Evolutionary conservation across 352 stramenopile species (phyloP), one percentile per base, ranked within the genome.

Genomic region (Globisporangium cystogenes): DNA sequence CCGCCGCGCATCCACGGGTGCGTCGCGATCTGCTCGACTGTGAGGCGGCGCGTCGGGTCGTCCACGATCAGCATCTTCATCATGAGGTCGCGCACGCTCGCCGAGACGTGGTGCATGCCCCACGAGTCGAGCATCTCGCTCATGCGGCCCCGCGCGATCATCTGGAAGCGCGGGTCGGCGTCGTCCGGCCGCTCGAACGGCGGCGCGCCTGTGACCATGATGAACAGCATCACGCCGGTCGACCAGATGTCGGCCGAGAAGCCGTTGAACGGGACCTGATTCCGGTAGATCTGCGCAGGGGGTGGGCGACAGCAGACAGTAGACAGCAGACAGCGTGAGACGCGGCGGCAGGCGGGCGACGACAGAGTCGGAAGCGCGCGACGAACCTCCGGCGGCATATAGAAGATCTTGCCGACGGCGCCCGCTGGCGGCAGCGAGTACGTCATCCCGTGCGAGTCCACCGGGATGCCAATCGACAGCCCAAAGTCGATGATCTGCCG

Each of bases 201-300:
- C 39, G 92, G 92, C 23, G 91, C 87, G 18, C 90, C 91, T 1
- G 91, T 96, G 37, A 98, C 68, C 83, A 98, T 96, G 68, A 98
- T 97, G 74, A 97, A 98, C 31, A 98, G 64, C 70, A 98, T 96
- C 47, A 97, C 87, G 47, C 93, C 93, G 1, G 88, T 92, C 20
- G 87, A 97, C 93, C 93, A 98, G 60, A 97, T 88, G 73, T 98
- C 93, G 14, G 88, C 92, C 29, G 87, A 87, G 47, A 94, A 93
- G 14, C 85, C 86, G 59, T 97, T 96, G 65, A 96, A 97, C 16
- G 81, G 78, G 41, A 95, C 83, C 62, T 93, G 82, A 67, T 93
- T 93, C 40, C 82, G 82, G 49, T 93, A 93, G 53, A 93, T 93
- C 82, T 93, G 59, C 21, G 40, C 27, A n/a, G n/a, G n/a, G n/a